Evolutionary conservation across 257 asterid genomes (phyloP), one percentile per base, ranked within the genome.

Genomic region (Solanum pimpinellifolium): DNA sequence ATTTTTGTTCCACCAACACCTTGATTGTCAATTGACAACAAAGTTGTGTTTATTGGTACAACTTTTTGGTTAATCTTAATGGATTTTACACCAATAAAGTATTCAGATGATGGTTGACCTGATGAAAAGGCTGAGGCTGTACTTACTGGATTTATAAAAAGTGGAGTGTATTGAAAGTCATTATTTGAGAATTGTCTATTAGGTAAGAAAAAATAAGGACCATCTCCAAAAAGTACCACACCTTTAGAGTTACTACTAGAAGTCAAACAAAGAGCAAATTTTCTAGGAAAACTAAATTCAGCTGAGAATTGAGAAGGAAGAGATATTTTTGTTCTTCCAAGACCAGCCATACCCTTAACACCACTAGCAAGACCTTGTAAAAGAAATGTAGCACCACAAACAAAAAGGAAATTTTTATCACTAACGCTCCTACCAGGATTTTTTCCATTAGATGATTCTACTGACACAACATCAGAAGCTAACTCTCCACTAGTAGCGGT

Each of bases 1-100:
- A 93, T 92, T 69, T 92, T 93, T 20, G 93, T 92, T 18, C 95
- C 95, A 2, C 93, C 93, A 21, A 95, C 95, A 46, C 84, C 84
- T 88, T 91, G 86, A 3, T 18, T 66, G 39, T 91, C 86, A 49
- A 91, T 84, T 72, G 88, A 84, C 21, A 92, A 81, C 75, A 89
- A 76, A 4, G 87, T 78, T 33, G 87, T 72, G 87, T 90, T 90
- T 3, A 92, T 3, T 3, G 90, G 90, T 5, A 93, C 93, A 4
- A 5, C 65, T 44, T 88, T 85, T 15, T 88, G 86, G 3, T 92
- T 90, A 84, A 92, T 33, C 85, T 81, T 89, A 47, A 91, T 75
- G 27, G 93, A 90, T n/a, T 88, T 85, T 8, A 93, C 91, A 0
- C 91, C 92, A 27, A 93, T 90, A 88, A 93, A 93, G 89, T 93